Evolutionary conservation across 805 yeast species (phyloP).

Genomic region (Schwanniomyces vanrijiae): DNA sequence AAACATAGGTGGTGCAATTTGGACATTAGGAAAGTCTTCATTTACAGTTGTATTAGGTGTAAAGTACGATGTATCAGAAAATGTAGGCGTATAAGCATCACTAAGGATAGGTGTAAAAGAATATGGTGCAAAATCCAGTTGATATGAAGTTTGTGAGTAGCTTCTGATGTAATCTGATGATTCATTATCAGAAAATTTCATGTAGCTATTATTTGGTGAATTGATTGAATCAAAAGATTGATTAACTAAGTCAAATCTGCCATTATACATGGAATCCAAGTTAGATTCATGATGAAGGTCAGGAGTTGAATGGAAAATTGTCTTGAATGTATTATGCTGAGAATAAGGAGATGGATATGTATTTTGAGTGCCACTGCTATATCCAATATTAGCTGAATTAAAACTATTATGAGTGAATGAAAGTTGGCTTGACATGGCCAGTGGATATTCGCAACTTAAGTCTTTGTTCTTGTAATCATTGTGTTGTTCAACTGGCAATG

Average conservation of each 20-base stretch:
- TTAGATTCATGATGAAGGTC: conserved; percentile 10
- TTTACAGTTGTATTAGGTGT: conserved; percentile 14
- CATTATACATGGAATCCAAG: conserved; percentile 20
- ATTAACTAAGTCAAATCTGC: conserved; percentile 24
- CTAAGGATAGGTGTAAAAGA: conserved; percentile 17
- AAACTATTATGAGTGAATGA: not conserved
- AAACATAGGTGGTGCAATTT: not conserved
- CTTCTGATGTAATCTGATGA: not conserved
- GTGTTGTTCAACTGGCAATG: not conserved
- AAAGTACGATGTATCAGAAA: conserved; percentile 16
- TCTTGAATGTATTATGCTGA: not conserved
- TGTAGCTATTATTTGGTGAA: not conserved
- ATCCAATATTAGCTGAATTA: not conserved
- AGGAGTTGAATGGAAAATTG: conserved; percentile 12
- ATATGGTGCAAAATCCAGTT: conserved; percentile 6
- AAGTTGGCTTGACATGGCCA: not conserved
- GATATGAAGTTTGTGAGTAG: not conserved
- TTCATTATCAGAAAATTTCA: not conserved
- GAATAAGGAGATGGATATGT: conserved; percentile 6
- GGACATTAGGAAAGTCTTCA: conserved; percentile 1
- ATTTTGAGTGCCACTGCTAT: not conserved
- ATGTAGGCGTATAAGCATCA: conserved; percentile 18
- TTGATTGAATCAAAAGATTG: conserved; percentile 22
- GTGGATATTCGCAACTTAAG: not conserved
- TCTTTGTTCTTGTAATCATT: not conserved